Base-by-base conservation (phyloP, 768 basidiomycete genomes). In the Trametes cinnabarina region DNA sequence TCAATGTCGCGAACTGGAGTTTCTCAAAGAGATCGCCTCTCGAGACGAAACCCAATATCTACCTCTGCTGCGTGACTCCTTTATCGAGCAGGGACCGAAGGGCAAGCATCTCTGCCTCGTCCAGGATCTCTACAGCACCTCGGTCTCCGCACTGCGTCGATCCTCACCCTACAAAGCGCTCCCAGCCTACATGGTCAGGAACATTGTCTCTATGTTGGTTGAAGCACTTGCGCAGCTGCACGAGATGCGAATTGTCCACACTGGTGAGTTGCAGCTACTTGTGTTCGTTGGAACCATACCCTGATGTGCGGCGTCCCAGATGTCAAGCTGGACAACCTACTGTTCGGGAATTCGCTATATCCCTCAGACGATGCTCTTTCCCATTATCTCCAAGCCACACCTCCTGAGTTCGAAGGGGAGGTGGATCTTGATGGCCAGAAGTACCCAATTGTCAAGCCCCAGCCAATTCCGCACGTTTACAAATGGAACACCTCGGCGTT, bases 271-370 rank as follows among this genome's bases (percentile, higher is more conserved):
- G n/a, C 30, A 32, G 12, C 30, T 32, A 6, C 30, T 32, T 12
- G 30, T 12, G 30, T 12, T 32, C 30, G 12, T 2, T 32, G 30
- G 12, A 12, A 32, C 2, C 12, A 12, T 32, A 6, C 30, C 1
- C 30, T 32, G 0, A 32, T 6, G 12, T 12, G 30, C 30, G 12
- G 12, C 7, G 6, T 25, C 28, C 8, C 51, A 71, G 68, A 67
- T 61, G 34, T 71, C 22, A 71, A 69, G 47, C 64, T 59, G 11
- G 65, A 64, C 43, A 68, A 71, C 50, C 61, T 70, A 11, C 64
- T 70, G 19, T 65, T 71, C 43, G 30, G 30, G 2, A 32, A 32
- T 12, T 32, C 30, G 30, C 30, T 32, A 12, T 32, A 32, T 12
- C 12, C 30, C 30, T 32, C 30, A 12, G 30, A 32, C 30, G 30